Evolutionary conservation across 257 asterid species (phyloP), one percentile per base, ranked within the genome.

Genomic region (Nicotiana sylvestris): DNA sequence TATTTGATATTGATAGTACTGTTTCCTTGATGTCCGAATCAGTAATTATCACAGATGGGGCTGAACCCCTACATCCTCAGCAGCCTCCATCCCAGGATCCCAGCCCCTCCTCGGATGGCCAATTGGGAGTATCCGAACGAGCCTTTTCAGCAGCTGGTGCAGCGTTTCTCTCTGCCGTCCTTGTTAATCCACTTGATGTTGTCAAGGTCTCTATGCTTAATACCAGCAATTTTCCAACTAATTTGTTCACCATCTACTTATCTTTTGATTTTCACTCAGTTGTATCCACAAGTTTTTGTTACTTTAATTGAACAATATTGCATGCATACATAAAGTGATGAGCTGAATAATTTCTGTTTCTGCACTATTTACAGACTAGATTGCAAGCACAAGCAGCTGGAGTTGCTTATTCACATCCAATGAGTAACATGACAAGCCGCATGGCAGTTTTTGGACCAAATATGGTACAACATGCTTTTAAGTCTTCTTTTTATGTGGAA

Each of bases 321-420:
- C 18, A 39, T 39, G 78, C n/a, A 43, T 70, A 27, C 15, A 13
- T 25, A 25, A 6, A 21, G 16, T 49, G 64, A 51, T 74, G 29
- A 51, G 64, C 80, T 74, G 80, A 27, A 62, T 29, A 51, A 51
- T 67, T 79, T 57, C 61, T 32, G 85, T 69, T 85, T 78, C 81
- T 58, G 66, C 25, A 32, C 51, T 15, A 74, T 77, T 66, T 76
- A 62, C 92, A 96, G 99, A 96, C 97, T 69, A 90, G 99, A 86
- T 84, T 96, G 89, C 99, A 96, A 87, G 98, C 97, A 74, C 99
- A 96, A 86, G 99, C 99, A 62, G 98, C 99, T 33, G 99, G 99
- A 85, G 91, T 86, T 64, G 78, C 92, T 25, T 92, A 92, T 86
- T 91, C 97, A 5, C 98, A 96, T 88, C 99, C 98, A 17, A 86